Evolutionary conservation across 2,329 filamentous ascomycete genomes (phyloP), one percentile per base, ranked within the genome.

Genomic region (Penicillium sp.): DNA sequence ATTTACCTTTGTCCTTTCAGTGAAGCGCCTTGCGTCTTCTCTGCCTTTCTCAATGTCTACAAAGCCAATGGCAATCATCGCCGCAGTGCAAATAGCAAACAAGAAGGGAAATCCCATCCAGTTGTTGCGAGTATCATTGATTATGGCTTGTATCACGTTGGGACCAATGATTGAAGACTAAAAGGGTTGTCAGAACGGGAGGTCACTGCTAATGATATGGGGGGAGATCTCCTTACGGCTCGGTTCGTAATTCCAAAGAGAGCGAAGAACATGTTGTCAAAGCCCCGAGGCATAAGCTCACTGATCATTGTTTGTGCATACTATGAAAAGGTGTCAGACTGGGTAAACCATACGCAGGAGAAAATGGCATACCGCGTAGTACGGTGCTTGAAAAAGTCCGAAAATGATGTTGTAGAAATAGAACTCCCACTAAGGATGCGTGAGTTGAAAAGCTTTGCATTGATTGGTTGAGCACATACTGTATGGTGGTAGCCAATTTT

Each of bases 281-380:
- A 77, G 13, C 75, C 74, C 13, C 67, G 64, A 2, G 74, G 75
- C 59, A 75, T 77, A 13, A 77, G 66, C 36, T 77, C 74, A 42
- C 72, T 75, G 52, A 77, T 75, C 75, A 77, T 77, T 2, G 74
- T 77, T 67, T 77, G 74, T 11, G 74, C 66, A 53, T 76, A 77
- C 61, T 73, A 51, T 26, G 6, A 24, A 18, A 23, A 13, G 28
- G n/a, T 13, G 36, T 54, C 40, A 44, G 43, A 8, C 13, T 6
- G 29, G 33, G 16, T 14, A 23, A 14, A 18, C 2, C 9, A n/a
- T n/a, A 26, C 3, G 37, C 13, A n/a, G 3, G n/a, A n/a, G 24
- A 23, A 14, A 14, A 14, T 40, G 9, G 55, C 64, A 44, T 65
- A 71, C 70, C 9, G 73, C 73, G 44, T 75, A 77, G 49, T 77